Base-by-base conservation (phyloP, 129 eudicot species). In the Centrapalus pauciflorus region DNA sequence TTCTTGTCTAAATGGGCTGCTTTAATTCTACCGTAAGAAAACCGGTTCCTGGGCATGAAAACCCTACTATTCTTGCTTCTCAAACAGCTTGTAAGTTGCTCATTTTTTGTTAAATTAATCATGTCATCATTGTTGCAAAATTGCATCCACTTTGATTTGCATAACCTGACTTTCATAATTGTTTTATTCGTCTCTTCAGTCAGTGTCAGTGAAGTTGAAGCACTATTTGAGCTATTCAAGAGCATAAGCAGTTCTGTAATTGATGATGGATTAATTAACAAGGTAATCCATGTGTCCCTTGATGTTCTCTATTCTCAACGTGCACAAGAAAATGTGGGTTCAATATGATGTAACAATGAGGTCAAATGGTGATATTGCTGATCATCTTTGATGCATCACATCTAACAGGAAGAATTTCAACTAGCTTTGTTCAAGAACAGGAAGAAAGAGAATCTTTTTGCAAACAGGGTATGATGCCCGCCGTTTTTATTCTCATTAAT, bases 161-260 rank as follows among this genome's bases (percentile, higher is more conserved):
- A n/a, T n/a, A n/a, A n/a, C n/a, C n/a, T n/a, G n/a, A 12, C 33
- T 66, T 66, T 50, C 8, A 48, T 49, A 43, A 25, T 40, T 13
- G 19, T 35, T 41, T 45, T 45, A 1, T 45, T 30, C 67, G 67
- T 65, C 70, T 73, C 65, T 72, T 45, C 84, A 92, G 98, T 92
- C 64, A 92, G 95, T 64, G 99, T 93, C 28, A 93, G 99, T 76
- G 99, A 93, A 82, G 99, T 93, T 74, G 99, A 93, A 86, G 99
- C 99, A 71, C 69, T 93, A 13, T 93, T 85, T 76, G 99, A 93
- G 87, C 85, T 93, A 24, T 93, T 76, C 74, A 93, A 93, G 86
- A 89, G 92, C 86, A 93, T 93, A 33, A 93, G 99, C 75, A 81
- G 99, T 80, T 93, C 99, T 43, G 88, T 93, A 38, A 82, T 89